Evolutionary conservation across 1,139 yeast genomes (phyloP).

Genomic region (Saccharomycopsis hybrid): DNA sequence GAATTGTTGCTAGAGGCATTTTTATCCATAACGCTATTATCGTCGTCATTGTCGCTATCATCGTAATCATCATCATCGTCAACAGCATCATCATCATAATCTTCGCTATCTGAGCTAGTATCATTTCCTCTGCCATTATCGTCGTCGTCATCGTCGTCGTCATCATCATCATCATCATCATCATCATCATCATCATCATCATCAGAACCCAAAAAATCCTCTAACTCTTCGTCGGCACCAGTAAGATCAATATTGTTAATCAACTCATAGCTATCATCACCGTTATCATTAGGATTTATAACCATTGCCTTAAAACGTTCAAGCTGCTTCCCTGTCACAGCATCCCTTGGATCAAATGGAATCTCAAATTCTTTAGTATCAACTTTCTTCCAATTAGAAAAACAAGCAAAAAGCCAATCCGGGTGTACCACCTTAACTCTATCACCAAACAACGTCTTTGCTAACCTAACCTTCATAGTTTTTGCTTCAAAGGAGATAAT

Average conservation of each 20-base stretch:
- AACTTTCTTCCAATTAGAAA: slow-evolving; percentile 69
- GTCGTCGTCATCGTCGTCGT: slow-evolving; percentile 21
- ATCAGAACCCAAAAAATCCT: slow-evolving; percentile 22
- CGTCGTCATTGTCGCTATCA: background rate
- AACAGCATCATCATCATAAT: slow-evolving; percentile 23
- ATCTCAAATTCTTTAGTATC: slow-evolving; percentile 58
- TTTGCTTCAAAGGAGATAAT: slow-evolving; percentile 74
- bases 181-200: no score
- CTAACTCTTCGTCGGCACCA: slow-evolving; percentile 26
- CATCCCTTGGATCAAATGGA: slow-evolving; percentile 33
- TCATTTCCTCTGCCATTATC: slow-evolving; percentile 7
- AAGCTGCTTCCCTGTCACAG: slow-evolving; percentile 23
- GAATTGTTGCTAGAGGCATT: background rate
- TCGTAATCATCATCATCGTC: background rate
- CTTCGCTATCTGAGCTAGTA: slow-evolving; percentile 22
- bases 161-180: slow-evolving; percentile 23
- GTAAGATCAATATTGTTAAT: slow-evolving; percentile 21
- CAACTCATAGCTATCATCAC: slow-evolving; percentile 32
- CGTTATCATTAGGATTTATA: slow-evolving; percentile 19
- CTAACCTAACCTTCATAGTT: slow-evolving; percentile 73
- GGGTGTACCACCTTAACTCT: slow-evolving; percentile 76
- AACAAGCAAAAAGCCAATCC: slow-evolving; percentile 86
- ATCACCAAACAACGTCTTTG: slow-evolving; percentile 51
- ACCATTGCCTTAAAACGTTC: slow-evolving; percentile 25
- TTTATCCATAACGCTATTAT: slow-evolving; percentile 1